A percentile compares a stretch with the other conserved stretches of the same genome.
phyloP scores from a whole-genome alignment of 305 asterid genomes.

The Fraxinus angustifolia region DNA sequence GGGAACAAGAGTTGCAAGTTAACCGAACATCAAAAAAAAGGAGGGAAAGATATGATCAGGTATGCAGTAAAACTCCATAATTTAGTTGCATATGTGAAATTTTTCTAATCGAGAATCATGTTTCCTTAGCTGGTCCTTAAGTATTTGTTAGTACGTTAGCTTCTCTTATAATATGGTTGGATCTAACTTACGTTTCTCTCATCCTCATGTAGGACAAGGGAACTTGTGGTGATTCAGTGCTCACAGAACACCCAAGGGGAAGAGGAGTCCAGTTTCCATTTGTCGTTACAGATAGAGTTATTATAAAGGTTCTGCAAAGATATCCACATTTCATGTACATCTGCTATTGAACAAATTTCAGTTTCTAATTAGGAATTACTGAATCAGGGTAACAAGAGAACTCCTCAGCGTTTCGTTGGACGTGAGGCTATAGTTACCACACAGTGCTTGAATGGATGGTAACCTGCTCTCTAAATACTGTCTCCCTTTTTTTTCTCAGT shows the following conservation, averaged over 20 bases:
- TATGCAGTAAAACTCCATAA: slow-evolving; percentile 21
- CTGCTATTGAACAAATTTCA: slow-evolving; percentile 23
- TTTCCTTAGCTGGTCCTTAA: neutral
- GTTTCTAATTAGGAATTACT: slow-evolving; percentile 30
- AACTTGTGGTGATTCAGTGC: slow-evolving; percentile 46
- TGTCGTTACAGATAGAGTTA: slow-evolving; percentile 71
- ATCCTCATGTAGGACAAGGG: slow-evolving; percentile 57
- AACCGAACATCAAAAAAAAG: slow-evolving; percentile 55
- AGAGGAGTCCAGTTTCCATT: slow-evolving; percentile 92
- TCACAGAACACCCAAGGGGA: slow-evolving; percentile 52
- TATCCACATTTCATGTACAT: slow-evolving; percentile 21
- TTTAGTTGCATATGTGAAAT: neutral
- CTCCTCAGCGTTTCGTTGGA: slow-evolving; percentile 90
- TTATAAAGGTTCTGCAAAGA: slow-evolving; percentile 63
- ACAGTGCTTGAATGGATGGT: slow-evolving; percentile 98
- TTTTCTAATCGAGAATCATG: neutral
- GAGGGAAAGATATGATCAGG: slow-evolving; percentile 74
- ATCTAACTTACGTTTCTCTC: slow-evolving; percentile 14
- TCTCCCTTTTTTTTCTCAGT: neutral
- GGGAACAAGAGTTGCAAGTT: slow-evolving; percentile 72
- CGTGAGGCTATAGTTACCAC: slow-evolving; percentile 90
- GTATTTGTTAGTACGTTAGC: neutral
- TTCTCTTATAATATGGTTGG: slow-evolving; percentile 1
- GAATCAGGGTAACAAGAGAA: slow-evolving; percentile 94
- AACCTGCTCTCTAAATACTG: slow-evolving; percentile 15